Base-by-base conservation (phyloP, 805 yeast species). In the Millerozyma miso region DNA sequence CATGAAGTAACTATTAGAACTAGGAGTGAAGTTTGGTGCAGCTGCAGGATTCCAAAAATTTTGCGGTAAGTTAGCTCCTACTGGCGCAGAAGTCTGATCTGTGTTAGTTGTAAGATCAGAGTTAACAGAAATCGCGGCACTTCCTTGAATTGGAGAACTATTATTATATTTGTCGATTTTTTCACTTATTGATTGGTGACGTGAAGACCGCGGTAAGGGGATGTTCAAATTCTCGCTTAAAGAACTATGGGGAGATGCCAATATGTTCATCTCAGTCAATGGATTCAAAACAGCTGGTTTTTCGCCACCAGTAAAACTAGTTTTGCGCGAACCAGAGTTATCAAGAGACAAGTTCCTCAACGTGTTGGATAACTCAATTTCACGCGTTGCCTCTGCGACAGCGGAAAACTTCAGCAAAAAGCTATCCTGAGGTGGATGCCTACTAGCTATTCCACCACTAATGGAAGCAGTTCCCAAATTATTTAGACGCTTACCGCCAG, bases 341-440 rank as follows among this genome's bases (percentile, higher is more conserved):
- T 65, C 70, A 17, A 67, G 50, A n/a, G 62, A 47, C 37, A 67
- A 52, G 29, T 53, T 57, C n/a, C 73, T 71, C 41, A 77, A 54
- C 10, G 72, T 74, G 40, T 67, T 66, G 16, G 74, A 55, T 12
- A 73, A 51, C 51, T 81, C 87, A 36, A 81, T 69, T 50, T 82
- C 88, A 52, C 84, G 69, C 0, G 88, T 82, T 38, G 84, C 83
- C 43, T 82, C 87, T 4, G 85, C 83, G 14, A 82, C 83, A 2
- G 79, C 67, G 4, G 83, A 68, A 53, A 82, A 82, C 60, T 80
- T 81, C 48, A 79, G 82, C 47, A 82, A 63, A 53, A 82, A 82
- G 38, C 77, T 67, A 15, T 67, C 74, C 42, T 63, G 71, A 20
- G 71, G 73, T 1, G 74, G 75, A 38, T 70, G 76, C 45, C 75